Base-by-base conservation (phyloP, 208 protist genomes). In the Kentomonas sorsogonicus region DNA sequence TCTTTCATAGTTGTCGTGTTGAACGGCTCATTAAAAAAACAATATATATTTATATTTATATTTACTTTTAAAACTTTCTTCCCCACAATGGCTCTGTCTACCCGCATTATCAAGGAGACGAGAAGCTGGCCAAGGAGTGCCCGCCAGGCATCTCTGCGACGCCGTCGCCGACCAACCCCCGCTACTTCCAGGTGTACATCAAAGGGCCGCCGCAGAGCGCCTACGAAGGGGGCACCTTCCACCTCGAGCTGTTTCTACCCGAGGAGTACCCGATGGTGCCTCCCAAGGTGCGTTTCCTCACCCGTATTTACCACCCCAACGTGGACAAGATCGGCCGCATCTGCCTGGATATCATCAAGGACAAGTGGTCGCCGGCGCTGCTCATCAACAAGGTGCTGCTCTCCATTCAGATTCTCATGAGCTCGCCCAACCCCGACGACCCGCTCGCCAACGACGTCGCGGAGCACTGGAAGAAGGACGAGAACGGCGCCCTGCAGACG, bases 261-360 rank as follows among this genome's bases (percentile, higher is more conserved):
- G 83, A 86, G 63, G 88, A 95, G 58, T 96, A 97, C 65, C 89
- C 92, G 33, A 91, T 99, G 83, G 98, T 99, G 65, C 83, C 99
- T 36, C 98, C 98, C 13, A 94, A 94, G 70, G 98, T 99, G 22
- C 97, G 86, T 68, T 99, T 99, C 66, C 72, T 98, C 41, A 99
- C 98, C 3, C 89, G 96, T 62, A 99, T 99, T 74, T 99, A 99
- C 63, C 99, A 99, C 77, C 99, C 99, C 11, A 99, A 99, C 78
- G 96, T 99, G 30, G 99, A 99, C 64, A 91, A 91, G 51, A 76
- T 98, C 40, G 98, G 98, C 9, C 79, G 81, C 48, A 99, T 99
- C 58, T 99, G 99, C 83, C 85, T 99, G 13, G 99, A 99, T 69
- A 99, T 99, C 77, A 95, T 99, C 44, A 97, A 99, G 67, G 98